Evolutionary conservation across 805 yeast species (phyloP).

Genomic region (Metschnikowia noctiluminum): DNA sequence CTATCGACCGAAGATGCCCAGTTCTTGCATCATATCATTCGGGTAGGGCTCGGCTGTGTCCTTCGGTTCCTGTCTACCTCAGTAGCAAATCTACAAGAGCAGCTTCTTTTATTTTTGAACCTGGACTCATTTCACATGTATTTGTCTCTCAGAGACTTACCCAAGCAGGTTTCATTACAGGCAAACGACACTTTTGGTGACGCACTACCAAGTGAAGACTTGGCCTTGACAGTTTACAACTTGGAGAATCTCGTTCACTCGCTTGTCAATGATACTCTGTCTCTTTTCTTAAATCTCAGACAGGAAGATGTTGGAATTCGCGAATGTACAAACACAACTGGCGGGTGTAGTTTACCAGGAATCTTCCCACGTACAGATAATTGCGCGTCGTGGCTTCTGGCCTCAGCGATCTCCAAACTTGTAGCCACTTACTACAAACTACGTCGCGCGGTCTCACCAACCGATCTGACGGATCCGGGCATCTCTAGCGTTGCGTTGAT

Average conservation of each 20-base stretch:
- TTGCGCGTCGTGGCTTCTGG: conserved; percentile 39
- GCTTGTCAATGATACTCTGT: conserved; percentile 17
- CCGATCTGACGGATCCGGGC: not conserved
- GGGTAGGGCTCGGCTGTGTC: conserved; percentile 36
- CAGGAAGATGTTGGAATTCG: conserved; percentile 14
- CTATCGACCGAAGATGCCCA: conserved; percentile 39
- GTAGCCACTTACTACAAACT: conserved; percentile 29
- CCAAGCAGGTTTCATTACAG: conserved; percentile 24
- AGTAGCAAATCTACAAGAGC: conserved; percentile 40
- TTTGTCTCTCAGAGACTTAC: conserved; percentile 25
- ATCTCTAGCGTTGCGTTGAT: not conserved
- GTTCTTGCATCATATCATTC: conserved; percentile 35
- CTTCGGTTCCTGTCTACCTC: conserved; percentile 37
- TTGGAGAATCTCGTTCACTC: conserved; percentile 23
- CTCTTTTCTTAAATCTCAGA: conserved; percentile 12
- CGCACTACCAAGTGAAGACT: not conserved
- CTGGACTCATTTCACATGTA: conserved; percentile 38
- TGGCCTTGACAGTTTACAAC: conserved; percentile 16
- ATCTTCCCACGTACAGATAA: conserved; percentile 21
- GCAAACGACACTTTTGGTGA: conserved; percentile 4
- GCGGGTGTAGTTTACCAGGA: conserved; percentile 27
- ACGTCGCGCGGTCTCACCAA: conserved; percentile 11
- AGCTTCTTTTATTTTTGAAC: conserved; percentile 38
- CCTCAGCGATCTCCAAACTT: conserved; percentile 33
- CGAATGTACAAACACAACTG: not conserved